A percentile compares a stretch with the other conserved stretches of the same genome.
Evolutionary conservation across 2,329 filamentous ascomycete genomes (phyloP).

Genomic region (Hymenoscyphus fraxineus): DNA sequence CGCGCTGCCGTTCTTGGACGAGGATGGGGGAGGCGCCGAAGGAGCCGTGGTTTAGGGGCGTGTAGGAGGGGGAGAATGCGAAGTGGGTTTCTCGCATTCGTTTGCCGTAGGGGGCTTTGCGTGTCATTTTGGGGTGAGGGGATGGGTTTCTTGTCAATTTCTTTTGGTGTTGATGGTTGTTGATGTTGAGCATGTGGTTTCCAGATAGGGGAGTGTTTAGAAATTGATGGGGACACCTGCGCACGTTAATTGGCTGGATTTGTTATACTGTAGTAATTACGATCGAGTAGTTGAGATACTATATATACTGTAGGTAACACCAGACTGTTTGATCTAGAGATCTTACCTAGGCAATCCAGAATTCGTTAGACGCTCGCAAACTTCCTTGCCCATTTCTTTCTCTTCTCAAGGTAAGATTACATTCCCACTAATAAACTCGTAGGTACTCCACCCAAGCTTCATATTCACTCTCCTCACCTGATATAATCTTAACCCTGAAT

Average conservation of each 20-base stretch:
- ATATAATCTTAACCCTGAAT: too few relatives aligned
- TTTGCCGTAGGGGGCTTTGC: conserved; percentile 24
- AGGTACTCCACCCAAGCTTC: too few relatives aligned
- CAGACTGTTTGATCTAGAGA: too few relatives aligned
- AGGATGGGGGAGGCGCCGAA: conserved; percentile 70
- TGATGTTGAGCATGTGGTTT: neutral
- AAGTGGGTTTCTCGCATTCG: conserved; percentile 26
- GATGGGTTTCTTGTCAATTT: neutral
- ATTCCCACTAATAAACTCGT: too few relatives aligned
- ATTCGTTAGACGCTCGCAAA: too few relatives aligned
- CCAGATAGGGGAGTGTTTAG: neutral
- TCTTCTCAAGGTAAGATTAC: too few relatives aligned
- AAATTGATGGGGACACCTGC: neutral
- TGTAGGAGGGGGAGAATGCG: conserved; percentile 25
- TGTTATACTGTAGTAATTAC: too few relatives aligned
- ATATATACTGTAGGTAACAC: too few relatives aligned
- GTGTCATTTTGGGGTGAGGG: conserved; percentile 14
- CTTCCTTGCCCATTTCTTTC: too few relatives aligned
- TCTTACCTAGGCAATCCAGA: too few relatives aligned
- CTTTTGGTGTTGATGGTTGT: neutral
- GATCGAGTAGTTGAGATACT: too few relatives aligned
- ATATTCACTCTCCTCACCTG: too few relatives aligned
- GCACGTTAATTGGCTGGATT: neutral
- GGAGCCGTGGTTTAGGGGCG: conserved; percentile 50
- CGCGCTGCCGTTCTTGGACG: conserved; percentile 60